Base-by-base conservation (phyloP, 176 grass and related monocot genomes). In the Carex kokanica region DNA sequence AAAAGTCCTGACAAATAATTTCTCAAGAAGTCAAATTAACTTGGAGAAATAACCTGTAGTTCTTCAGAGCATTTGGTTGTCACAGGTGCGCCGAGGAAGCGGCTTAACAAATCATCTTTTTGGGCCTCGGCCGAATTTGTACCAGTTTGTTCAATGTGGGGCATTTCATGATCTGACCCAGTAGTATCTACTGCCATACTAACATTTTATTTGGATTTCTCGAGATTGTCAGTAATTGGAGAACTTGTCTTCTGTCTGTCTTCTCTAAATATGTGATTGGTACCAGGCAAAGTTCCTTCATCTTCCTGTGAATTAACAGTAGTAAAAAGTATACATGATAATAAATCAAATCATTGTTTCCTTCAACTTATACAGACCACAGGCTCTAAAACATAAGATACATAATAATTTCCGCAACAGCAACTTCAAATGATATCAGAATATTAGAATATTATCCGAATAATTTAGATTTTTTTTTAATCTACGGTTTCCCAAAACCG, bases 51-150 rank as follows among this genome's bases (percentile, higher is more conserved):
- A 84, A 93, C 91, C 94, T 97, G 91, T 75, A 97, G 86, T 61
- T 92, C 84, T 49, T 74, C 84, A 87, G 89, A 81, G 86, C 92
- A 93, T 82, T 95, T 91, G 62, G 70, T 64, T 84, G 81, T 60
- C 62, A 87, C 55, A 18, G 90, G 78, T 71, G 84, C 82, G 85
- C 86, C 84, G 83, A 98, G 91, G 36, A 98, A 98, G 64, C 17
- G 27, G 64, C 82, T 88, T 78, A 93, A 53, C 10, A 88, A 83
- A 78, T 95, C 89, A 63, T 86, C 91, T 67, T 86, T 88, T 83
- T 68, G 87, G 70, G 73, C 78, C 90, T 86, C 62, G 10, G 73
- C 74, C 51, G 83, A 90, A 90, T 78, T 55, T 83, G 61, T 83
- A 88, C 87, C 66, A 88, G 27, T 83, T 91, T 90, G 86, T 73